Conservation (phyloP, 2,329 filamentous ascomycete species). For the Nothophoma quercina region DNA sequence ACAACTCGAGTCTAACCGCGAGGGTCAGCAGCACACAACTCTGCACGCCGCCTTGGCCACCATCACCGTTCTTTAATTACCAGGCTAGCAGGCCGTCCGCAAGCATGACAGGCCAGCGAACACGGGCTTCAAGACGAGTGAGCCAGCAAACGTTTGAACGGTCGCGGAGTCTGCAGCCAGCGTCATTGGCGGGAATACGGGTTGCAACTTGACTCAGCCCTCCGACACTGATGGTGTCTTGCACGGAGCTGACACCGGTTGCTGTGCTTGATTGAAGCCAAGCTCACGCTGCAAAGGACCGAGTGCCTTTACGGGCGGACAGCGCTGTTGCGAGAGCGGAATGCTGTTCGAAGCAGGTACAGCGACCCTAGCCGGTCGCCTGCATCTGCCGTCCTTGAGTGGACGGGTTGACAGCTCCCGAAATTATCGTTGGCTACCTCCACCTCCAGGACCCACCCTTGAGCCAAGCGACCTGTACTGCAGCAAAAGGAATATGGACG, state of each 20-base stretch:
- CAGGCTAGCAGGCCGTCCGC: slow-evolving; percentile 23
- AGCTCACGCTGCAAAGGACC: slow-evolving; percentile 12
- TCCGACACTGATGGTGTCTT: slow-evolving; percentile 16
- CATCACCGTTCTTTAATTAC: slow-evolving; percentile 27
- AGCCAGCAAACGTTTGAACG: slow-evolving; percentile 12
- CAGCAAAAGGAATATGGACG: slow-evolving; percentile 43
- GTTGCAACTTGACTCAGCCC: slow-evolving; percentile 17
- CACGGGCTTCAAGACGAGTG: background rate
- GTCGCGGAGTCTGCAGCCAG: slow-evolving; percentile 7
- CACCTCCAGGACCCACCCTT: background rate
- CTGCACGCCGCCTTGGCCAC: slow-evolving; percentile 33
- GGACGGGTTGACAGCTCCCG: slow-evolving; percentile 29
- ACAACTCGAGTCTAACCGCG: slow-evolving; percentile 16
- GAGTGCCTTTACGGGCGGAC: slow-evolving; percentile 6
- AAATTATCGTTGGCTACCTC: slow-evolving; percentile 23
- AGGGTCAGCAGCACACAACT: slow-evolving; percentile 24
- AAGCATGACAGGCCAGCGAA: slow-evolving; percentile 22
- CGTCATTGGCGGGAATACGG: slow-evolving; percentile 29
- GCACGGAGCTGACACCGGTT: background rate
- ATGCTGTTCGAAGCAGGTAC: slow-evolving; percentile 35
- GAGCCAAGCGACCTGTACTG: slow-evolving; percentile 16
- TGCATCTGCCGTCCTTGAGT: slow-evolving; percentile 18
- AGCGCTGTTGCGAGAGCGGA: slow-evolving; percentile 20
- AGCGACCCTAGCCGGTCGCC: slow-evolving; percentile 19
- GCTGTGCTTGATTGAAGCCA: slow-evolving; percentile 20